Percentiles rank a stretch among this genome's conserved stretches.
Conservation (phyloP, 805 yeast species). For the Kodamaea neixiangensis region DNA sequence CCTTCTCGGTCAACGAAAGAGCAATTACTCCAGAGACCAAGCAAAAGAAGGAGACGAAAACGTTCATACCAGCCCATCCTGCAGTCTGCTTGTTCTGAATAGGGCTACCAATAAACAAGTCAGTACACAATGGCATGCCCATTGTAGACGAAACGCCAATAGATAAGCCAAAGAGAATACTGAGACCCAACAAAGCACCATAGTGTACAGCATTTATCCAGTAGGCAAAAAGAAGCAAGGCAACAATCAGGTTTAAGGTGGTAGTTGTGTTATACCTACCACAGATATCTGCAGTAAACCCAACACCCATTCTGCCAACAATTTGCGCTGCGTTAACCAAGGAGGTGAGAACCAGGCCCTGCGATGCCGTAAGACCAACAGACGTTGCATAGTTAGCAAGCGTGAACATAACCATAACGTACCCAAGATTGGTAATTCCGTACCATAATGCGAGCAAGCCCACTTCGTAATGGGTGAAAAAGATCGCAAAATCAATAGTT, state of each 20-base stretch:
- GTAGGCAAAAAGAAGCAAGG: slow-evolving; percentile 33
- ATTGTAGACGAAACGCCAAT: slow-evolving; percentile 30
- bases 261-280: slow-evolving; percentile 46
- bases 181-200: neutral
- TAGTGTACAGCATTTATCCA: slow-evolving; percentile 45
- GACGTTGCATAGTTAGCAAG: slow-evolving; percentile 40
- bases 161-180: slow-evolving; percentile 29
- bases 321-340: slow-evolving; percentile 44
- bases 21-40: slow-evolving; percentile 58
- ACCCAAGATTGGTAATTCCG: slow-evolving; percentile 38
- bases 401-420: slow-evolving; percentile 35
- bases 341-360: slow-evolving; percentile 36
- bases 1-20: slow-evolving; percentile 36
- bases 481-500: slow-evolving; percentile 30
- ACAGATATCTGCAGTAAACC: slow-evolving; percentile 44
- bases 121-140: slow-evolving; percentile 16
- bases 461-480: slow-evolving; percentile 26
- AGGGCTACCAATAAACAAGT: slow-evolving; percentile 6
- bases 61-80: slow-evolving; percentile 41
- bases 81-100: slow-evolving; percentile 31
- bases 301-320: slow-evolving; percentile 53
- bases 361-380: slow-evolving; percentile 42
- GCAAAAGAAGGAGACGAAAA: slow-evolving; percentile 30
- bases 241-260: slow-evolving; percentile 20
- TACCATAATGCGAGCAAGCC: slow-evolving; percentile 34